Evolutionary conservation across 2,329 filamentous ascomycete species (phyloP).

Genomic region (Thielaviopsis cerberus): DNA sequence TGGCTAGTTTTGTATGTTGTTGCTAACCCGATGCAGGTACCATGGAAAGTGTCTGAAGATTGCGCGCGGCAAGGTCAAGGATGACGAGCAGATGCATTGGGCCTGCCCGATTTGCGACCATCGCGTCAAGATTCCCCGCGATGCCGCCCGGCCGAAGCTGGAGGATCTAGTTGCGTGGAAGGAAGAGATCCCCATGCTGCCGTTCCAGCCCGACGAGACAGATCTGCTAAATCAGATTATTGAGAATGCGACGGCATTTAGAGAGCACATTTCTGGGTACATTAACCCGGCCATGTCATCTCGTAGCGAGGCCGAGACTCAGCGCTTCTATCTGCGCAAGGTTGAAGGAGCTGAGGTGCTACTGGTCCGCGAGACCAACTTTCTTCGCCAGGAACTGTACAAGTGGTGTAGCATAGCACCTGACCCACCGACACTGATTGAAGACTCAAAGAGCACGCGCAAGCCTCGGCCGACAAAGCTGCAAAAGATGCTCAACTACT

Average conservation of each 20-base stretch:
- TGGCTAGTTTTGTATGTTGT: background rate
- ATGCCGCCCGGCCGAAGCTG: conserved; percentile 84
- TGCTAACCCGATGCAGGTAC: conserved; percentile 40
- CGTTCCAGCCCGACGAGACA: conserved; percentile 93
- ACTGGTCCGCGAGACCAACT: conserved; percentile 85
- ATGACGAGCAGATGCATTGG: conserved; percentile 69
- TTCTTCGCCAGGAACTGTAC: conserved; percentile 86
- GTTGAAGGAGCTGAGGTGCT: conserved; percentile 93
- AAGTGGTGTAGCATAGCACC: conserved; percentile 86
- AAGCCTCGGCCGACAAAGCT: conserved; percentile 94
- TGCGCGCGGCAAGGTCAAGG: conserved; percentile 89
- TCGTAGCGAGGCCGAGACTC: conserved; percentile 17
- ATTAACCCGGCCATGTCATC: conserved; percentile 69
- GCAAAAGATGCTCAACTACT: conserved; percentile 78
- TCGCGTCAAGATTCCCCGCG: conserved; percentile 87
- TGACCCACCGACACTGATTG: conserved; percentile 64
- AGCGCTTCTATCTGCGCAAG: conserved; percentile 90
- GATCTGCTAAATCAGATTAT: conserved; percentile 72
- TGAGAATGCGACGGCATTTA: conserved; percentile 65
- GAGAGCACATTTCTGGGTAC: conserved; percentile 60
- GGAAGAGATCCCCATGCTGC: conserved; percentile 59
- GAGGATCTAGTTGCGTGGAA: conserved; percentile 75
- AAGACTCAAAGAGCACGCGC: conserved; percentile 75
- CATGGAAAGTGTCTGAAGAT: conserved; percentile 98
- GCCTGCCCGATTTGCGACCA: conserved; percentile 97